phyloP scores from a whole-genome alignment of 495 filamentous ascomycete genomes.

The Geopyxis carbonaria region DNA sequence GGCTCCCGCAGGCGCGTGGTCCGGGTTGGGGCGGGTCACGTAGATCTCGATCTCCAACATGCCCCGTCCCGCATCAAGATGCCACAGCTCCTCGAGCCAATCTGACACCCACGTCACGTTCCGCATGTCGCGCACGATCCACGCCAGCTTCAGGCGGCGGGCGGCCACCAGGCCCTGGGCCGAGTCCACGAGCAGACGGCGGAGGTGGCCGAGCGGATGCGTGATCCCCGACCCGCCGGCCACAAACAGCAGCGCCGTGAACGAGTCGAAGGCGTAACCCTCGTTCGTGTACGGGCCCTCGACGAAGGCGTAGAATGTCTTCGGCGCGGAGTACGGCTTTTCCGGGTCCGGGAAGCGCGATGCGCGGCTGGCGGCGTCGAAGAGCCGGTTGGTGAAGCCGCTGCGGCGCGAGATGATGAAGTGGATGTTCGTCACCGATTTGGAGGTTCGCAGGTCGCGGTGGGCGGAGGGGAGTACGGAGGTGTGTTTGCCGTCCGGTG shows the following conservation, averaged over 20 bases:
- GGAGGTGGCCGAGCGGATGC: conserved; percentile 78
- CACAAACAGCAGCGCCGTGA: conserved; percentile 77
- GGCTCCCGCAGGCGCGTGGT: conserved; percentile 44
- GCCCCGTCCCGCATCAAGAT: conserved; percentile 58
- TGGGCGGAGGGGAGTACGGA: neutral
- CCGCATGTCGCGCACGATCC: conserved; percentile 77
- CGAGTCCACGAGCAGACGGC: conserved; percentile 57
- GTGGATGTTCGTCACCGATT: conserved; percentile 17
- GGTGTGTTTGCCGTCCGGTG: neutral
- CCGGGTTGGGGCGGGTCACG: conserved; percentile 59
- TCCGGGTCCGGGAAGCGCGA: conserved; percentile 16
- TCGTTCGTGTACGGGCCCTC: conserved; percentile 74
- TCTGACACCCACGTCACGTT: conserved; percentile 82
- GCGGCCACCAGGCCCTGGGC: conserved; percentile 59
- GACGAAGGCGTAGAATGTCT: conserved; percentile 42
- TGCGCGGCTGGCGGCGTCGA: conserved; percentile 36
- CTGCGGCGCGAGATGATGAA: conserved; percentile 72
- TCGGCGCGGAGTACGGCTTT: conserved; percentile 9
- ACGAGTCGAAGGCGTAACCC: conserved; percentile 67
- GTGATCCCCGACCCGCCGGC: conserved; percentile 90
- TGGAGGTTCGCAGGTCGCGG: conserved; percentile 6
- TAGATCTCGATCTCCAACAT: conserved; percentile 72
- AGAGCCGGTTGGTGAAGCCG: conserved; percentile 74
- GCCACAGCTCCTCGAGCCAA: conserved; percentile 79
- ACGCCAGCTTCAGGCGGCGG: conserved; percentile 64